A percentile compares a stretch with the other conserved stretches of the same genome.
These are phyloP conservation scores for Wickerhamiella parazyma DNA, from an alignment of 805 yeast genomes.

Conservation along the genomic window DNA sequence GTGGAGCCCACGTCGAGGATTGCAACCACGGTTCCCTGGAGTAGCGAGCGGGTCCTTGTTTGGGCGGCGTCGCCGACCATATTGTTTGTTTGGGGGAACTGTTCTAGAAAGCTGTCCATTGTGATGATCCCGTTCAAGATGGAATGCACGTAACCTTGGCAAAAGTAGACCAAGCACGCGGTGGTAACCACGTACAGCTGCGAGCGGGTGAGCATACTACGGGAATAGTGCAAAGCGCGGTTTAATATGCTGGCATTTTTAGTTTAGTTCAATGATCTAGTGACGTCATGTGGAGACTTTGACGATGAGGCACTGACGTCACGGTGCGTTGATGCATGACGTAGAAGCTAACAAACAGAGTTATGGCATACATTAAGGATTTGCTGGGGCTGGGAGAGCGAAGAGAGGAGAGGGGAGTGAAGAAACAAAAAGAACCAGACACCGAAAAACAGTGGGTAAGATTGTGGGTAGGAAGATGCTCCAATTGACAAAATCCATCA, in stretches of 20 bases:
- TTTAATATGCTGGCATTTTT: neutral
- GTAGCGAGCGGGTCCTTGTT: conserved; percentile 13
- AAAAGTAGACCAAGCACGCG: conserved; percentile 17
- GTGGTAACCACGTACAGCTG: conserved; percentile 10
- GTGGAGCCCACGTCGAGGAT: conserved; percentile 58
- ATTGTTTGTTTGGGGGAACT: conserved; percentile 21
- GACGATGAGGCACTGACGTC: neutral
- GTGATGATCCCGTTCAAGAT: conserved; percentile 35
- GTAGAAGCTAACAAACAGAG: too few relatives aligned
- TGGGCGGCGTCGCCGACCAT: conserved; percentile 10
- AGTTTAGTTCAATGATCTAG: neutral
- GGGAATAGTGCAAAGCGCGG: neutral
- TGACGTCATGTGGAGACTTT: neutral
- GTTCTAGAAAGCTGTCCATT: conserved; percentile 14
- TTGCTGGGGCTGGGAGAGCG: too few relatives aligned
- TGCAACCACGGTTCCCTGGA: conserved; percentile 25
- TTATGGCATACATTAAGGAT: too few relatives aligned
- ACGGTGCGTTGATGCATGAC: neutral
- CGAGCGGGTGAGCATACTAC: neutral
- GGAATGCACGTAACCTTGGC: conserved; percentile 57
- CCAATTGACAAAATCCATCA: too few relatives aligned
- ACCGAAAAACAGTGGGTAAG: too few relatives aligned
- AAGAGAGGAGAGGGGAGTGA: too few relatives aligned
- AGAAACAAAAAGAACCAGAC: too few relatives aligned
- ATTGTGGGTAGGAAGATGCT: too few relatives aligned